Base-by-base conservation (phyloP, 257 asterid genomes). In the Petrea volubilis region DNA sequence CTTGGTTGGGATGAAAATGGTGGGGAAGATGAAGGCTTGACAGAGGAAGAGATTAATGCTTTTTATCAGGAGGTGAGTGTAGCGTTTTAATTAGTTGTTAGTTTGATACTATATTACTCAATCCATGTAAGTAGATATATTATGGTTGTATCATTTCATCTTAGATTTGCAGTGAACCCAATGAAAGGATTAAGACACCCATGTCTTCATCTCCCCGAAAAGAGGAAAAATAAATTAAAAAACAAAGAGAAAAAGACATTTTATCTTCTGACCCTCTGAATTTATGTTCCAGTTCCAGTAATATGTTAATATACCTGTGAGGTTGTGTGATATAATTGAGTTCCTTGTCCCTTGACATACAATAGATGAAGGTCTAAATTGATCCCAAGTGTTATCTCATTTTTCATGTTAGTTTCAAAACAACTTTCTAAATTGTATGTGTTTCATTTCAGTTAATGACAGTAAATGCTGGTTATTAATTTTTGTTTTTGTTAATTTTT, bases 1-100 rank as follows among this genome's bases (percentile, higher is more conserved):
- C 96, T 92, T 83, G 96, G 97, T 72, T 92, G 96, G 97, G 96
- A 92, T 51, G 96, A 92, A 74, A 87, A 92, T 74, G 84, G 80
- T 20, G 97, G 88, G 64, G 96, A 92, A 76, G 96, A 84, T 73
- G 97, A 87, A 78, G 90, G 90, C 72, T 73, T 89, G 69, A 87
- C 95, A 1, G 92, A 92, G 82, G 96, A 89, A 79, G 97, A 92
- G 82, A 89, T 87, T 46, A 80, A 76, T 77, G 84, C 96, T 23
- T 92, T 89, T 60, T 84, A 86, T 79, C 86, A 84, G 83, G 97
- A 88, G 96, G 97, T 87, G 81, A 74, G 68, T 66, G 18, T n/a
- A 10, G 9, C 11, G 6, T 13, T 41, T 50, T 49, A 38, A 18
- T 64, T 28, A 17, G 31, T n/a, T 20, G 3, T 68, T 60, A 21